Percentiles rank a stretch among this genome's conserved stretches.
phyloP scores from a whole-genome alignment of 2,329 filamentous ascomycete species.

The Colletotrichum truncatum region DNA sequence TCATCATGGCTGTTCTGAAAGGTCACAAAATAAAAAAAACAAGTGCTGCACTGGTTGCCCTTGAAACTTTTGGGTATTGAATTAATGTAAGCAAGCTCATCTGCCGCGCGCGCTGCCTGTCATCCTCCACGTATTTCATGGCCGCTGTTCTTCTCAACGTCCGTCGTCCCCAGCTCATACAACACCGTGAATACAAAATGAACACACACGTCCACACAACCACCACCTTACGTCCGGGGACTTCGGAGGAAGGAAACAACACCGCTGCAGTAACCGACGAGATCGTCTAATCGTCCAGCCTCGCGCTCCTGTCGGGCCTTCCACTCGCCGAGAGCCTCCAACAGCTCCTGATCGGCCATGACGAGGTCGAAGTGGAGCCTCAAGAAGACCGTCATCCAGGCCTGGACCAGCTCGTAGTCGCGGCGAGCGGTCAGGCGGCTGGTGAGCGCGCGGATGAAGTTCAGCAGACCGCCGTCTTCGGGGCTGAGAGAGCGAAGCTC shows the following conservation, averaged over 20 bases:
- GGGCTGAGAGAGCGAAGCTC: conserved; percentile 83
- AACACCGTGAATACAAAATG: not conserved
- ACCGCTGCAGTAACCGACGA: conserved; percentile 89
- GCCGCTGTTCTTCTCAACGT: not conserved
- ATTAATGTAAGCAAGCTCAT: too few species aligned
- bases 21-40: too few species aligned
- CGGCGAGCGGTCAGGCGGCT: conserved; percentile 71
- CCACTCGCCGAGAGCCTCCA: conserved; percentile 73
- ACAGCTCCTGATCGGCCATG: conserved; percentile 60
- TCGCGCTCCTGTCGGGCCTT: conserved; percentile 77
- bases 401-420: conserved; percentile 94
- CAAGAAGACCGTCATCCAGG: conserved; percentile 97
- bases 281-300: conserved; percentile 72
- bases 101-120: too few species aligned
- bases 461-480: conserved; percentile 74
- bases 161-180: not conserved
- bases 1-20: too few species aligned
- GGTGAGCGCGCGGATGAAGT: conserved; percentile 86
- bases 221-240: conserved; percentile 56
- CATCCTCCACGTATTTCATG: too few species aligned
- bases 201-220: too few species aligned
- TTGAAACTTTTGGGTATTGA: too few species aligned
- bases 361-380: conserved; percentile 75
- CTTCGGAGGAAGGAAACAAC: conserved; percentile 84
- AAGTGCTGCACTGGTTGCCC: too few species aligned